phyloP scores from a whole-genome alignment of 139 green algal genomes.

The Nannochloris sp. region DNA sequence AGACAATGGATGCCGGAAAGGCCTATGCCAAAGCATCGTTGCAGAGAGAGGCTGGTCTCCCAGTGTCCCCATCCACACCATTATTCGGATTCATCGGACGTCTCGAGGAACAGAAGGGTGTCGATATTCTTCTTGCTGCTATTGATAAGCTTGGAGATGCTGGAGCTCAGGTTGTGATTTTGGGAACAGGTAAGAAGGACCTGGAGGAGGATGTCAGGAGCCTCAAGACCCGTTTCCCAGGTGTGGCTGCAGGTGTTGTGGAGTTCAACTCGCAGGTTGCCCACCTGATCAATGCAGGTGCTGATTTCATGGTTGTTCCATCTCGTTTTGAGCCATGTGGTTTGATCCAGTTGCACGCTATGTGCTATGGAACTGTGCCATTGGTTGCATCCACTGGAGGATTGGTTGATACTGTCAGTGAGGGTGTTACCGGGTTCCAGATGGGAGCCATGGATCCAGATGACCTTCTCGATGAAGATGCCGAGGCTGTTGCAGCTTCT shows the following conservation, averaged over 20 bases:
- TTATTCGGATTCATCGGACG: slow-evolving; percentile 90
- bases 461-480: slow-evolving; percentile 60
- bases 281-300: slow-evolving; percentile 85
- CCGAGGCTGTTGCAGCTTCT: slow-evolving; percentile 62
- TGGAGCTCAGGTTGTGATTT: slow-evolving; percentile 67
- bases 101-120: slow-evolving; percentile 98
- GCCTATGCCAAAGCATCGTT: slow-evolving; percentile 81
- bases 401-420: slow-evolving; percentile 97
- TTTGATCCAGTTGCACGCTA: slow-evolving; percentile 92
- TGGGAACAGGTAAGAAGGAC: slow-evolving; percentile 93
- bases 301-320: slow-evolving; percentile 96
- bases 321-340: slow-evolving; percentile 97
- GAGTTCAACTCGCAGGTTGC: slow-evolving; percentile 82
- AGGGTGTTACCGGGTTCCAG: slow-evolving; percentile 97
- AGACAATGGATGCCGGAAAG: slow-evolving; percentile 78
- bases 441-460: slow-evolving; percentile 81
- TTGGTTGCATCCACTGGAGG: slow-evolving; percentile 93
- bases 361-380: slow-evolving; percentile 88
- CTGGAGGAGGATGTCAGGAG: slow-evolving; percentile 70
- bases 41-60: slow-evolving; percentile 61
- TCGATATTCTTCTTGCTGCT: slow-evolving; percentile 90
- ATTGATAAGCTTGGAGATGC: slow-evolving; percentile 62
- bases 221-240: slow-evolving; percentile 64
- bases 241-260: slow-evolving; percentile 71
- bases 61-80: slow-evolving; percentile 65